Evolutionary conservation across 306 rosid species (phyloP), one percentile per base, ranked within the genome.

Genomic region (Quercus berberidifolia): DNA sequence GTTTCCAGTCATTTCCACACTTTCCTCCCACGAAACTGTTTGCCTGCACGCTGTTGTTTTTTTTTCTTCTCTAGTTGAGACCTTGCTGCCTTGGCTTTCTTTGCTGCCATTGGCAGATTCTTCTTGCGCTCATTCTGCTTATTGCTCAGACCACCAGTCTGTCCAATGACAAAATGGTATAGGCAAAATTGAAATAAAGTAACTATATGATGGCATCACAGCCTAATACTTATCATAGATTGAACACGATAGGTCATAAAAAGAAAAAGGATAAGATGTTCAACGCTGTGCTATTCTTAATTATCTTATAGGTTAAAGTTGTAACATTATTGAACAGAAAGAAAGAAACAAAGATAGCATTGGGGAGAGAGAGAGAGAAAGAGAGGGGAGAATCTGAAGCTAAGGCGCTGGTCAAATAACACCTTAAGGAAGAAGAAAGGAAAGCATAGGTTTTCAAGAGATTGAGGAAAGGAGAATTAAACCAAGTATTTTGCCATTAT

Each of bases 111-210:
- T 0, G 97, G 99, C 95, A 93, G 89, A 1, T 74, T 81, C 88
- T 94, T 94, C 90, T 87, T 92, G 78, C 89, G 95, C 54, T 94
- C 91, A 87, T 92, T 94, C 88, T 94, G 97, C 71, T 80, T 23
- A 85, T 94, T 94, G 90, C 93, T 94, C 76, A 85, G 74, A 62
- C 97, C 97, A 59, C 99, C 99, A 69, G 91, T 90, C 99, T 94
- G 88, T 72, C 55, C 69, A 77, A 43, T 11, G 54, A 71, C 11
- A 2, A 86, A 77, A 69, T 71, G 49, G 20, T 31, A 11, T 6
- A 17, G 18, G 7, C 46, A 65, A 65, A 17, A 30, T 25, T 63
- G 21, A 63, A 63, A 63, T 15, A 30, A 63, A 28, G 20, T 55
- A 18, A 30, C 26, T 20, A 69, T 23, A 5, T 3, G 8, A 2